Conservation (phyloP, 2,329 filamentous ascomycete genomes). For the Fonsecaea pedrosoi region DNA sequence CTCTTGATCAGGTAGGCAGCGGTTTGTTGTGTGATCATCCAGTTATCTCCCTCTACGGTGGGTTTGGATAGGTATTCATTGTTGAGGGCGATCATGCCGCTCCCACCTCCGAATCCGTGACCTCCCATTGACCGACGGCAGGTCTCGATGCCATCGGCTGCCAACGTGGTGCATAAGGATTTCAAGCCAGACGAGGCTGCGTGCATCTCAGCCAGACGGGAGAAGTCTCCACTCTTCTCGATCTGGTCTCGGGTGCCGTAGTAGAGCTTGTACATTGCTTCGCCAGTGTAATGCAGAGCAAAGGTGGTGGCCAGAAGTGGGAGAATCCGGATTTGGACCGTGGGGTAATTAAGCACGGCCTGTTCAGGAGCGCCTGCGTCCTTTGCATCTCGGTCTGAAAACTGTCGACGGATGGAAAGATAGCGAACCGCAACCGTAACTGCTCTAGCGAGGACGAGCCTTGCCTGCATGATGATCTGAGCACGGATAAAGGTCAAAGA, state of each 20-base stretch:
- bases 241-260: constrained; percentile 54
- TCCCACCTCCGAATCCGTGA: constrained; percentile 61
- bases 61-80: constrained; percentile 60
- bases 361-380: constrained; percentile 49
- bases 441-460: constrained; percentile 59
- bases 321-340: constrained; percentile 61
- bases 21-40: constrained; percentile 64
- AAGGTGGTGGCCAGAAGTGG: constrained; percentile 62
- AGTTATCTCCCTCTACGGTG: constrained; percentile 64
- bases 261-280: constrained; percentile 60
- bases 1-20: constrained; percentile 60
- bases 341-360: constrained; percentile 61
- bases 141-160: constrained; percentile 62
- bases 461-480: constrained; percentile 53
- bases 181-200: constrained; percentile 62
- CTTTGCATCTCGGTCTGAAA: constrained; percentile 56
- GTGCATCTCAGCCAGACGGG: constrained; percentile 58
- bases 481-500: constrained; percentile 57
- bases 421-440: constrained; percentile 62
- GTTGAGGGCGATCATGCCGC: constrained; percentile 60
- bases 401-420: constrained; percentile 57
- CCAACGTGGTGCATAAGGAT: constrained; percentile 60
- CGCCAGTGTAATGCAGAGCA: constrained; percentile 54
- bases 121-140: constrained; percentile 62
- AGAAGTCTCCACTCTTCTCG: constrained; percentile 57